Percentiles rank a stretch among this genome's conserved stretches.
Evolutionary conservation across 2,329 filamentous ascomycete genomes (phyloP).

Genomic region (Ophiostoma perfectum): DNA sequence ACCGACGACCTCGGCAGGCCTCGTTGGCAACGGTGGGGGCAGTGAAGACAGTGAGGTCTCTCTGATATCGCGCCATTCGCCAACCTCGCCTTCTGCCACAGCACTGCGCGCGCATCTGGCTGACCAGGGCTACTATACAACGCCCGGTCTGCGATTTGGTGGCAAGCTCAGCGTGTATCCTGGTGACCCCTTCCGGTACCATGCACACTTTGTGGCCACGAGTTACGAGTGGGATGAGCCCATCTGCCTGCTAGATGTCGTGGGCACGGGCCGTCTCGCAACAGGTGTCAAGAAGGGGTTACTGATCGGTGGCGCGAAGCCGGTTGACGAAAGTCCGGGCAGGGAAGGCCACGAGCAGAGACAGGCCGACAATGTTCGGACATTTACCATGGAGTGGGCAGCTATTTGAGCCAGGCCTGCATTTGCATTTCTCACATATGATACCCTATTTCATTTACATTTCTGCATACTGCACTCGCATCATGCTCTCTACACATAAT

Average conservation of each 20-base stretch:
- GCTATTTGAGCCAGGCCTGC: slow-evolving; percentile 57
- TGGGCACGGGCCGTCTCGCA: slow-evolving; percentile 79
- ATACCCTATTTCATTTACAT: slow-evolving; percentile 14
- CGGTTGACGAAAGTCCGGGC: background rate
- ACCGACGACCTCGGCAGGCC: slow-evolving; percentile 36
- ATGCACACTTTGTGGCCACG: slow-evolving; percentile 89
- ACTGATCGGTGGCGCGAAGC: slow-evolving; percentile 63
- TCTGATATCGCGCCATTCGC: background rate
- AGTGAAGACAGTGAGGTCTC: background rate
- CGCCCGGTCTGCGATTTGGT: slow-evolving; percentile 88
- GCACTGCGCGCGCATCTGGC: slow-evolving; percentile 77
- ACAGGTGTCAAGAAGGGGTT: slow-evolving; percentile 97
- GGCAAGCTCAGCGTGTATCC: slow-evolving; percentile 94
- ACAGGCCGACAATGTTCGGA: slow-evolving; percentile 44
- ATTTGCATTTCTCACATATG: slow-evolving; percentile 12
- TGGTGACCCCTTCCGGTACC: slow-evolving; percentile 88
- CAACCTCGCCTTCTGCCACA: slow-evolving; percentile 22
- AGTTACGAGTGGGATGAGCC: slow-evolving; percentile 82
- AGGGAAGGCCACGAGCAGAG: background rate
- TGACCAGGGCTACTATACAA: slow-evolving; percentile 73
- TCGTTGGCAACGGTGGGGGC: slow-evolving; percentile 27
- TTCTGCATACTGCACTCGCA: background rate
- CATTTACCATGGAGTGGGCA: slow-evolving; percentile 89
- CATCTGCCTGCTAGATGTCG: slow-evolving; percentile 76
- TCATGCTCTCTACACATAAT: no score